Evolutionary conservation across 805 yeast species (phyloP).

Genomic region (Danielia reshetovae): DNA sequence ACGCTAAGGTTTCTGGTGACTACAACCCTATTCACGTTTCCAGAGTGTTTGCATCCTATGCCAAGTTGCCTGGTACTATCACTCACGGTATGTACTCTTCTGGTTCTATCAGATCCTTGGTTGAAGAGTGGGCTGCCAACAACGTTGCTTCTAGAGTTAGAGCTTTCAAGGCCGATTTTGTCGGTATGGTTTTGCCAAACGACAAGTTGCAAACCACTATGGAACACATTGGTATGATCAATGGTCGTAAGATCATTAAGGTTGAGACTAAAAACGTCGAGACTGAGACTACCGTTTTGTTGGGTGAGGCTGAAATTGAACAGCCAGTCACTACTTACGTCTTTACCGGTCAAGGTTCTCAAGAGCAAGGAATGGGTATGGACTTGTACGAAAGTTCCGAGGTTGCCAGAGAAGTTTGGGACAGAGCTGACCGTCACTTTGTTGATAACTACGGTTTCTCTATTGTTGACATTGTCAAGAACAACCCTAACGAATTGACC

Average conservation of each 20-base stretch:
- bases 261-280: constrained; percentile 83
- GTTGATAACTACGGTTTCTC: constrained; percentile 94
- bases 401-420: constrained; percentile 96
- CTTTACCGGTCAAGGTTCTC: constrained; percentile 99
- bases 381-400: constrained; percentile 86
- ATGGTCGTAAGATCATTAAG: constrained; percentile 95
- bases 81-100: constrained; percentile 99
- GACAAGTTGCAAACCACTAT: constrained; percentile 81
- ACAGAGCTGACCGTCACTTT: constrained; percentile 93
- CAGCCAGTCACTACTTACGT: constrained; percentile 97
- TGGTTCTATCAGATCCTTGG: constrained; percentile 90
- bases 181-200: constrained; percentile 97
- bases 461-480: constrained; percentile 88
- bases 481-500: constrained; percentile 93
- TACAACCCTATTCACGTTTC: constrained; percentile 98
- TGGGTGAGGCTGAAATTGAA: constrained; percentile 98
- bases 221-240: constrained; percentile 98
- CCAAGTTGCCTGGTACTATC: constrained; percentile 92
- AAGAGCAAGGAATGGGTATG: constrained; percentile 99
- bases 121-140: constrained; percentile 98
- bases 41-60: constrained; percentile 89
- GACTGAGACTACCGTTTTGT: constrained; percentile 70
- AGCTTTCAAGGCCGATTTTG: constrained; percentile 86
- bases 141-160: constrained; percentile 94
- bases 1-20: constrained; percentile 97